Conservation (phyloP, 768 basidiomycete species). For the Lactifluus pinguis region DNA sequence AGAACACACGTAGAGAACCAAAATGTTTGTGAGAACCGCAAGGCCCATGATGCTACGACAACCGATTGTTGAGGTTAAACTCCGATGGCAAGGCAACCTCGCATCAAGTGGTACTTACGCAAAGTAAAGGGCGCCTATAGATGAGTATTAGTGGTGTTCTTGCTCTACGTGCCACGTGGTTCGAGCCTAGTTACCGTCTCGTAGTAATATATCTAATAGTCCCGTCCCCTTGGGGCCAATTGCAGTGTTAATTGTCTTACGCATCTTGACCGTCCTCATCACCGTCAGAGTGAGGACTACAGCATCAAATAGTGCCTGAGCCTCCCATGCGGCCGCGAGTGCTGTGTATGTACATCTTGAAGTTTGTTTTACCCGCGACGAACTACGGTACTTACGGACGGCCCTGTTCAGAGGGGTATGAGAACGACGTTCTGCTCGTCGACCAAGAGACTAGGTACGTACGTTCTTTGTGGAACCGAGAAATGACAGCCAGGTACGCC, state of each 20-base stretch:
- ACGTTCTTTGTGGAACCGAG: constrained; percentile 20
- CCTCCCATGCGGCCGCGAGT: constrained; percentile 38
- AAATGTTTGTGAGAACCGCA: constrained; percentile 41
- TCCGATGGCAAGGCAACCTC: background rate
- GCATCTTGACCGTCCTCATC: constrained; percentile 32
- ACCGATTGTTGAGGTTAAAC: background rate
- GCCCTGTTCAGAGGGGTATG: constrained; percentile 12
- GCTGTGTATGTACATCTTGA: constrained; percentile 15
- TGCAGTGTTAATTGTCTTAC: constrained; percentile 24
- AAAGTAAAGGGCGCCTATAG: constrained; percentile 45
- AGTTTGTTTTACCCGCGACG: no score
- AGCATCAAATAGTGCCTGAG: constrained; percentile 40
- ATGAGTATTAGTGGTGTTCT: background rate
- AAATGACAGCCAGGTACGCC: constrained; percentile 20
- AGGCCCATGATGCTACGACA: constrained; percentile 40
- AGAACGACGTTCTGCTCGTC: background rate
- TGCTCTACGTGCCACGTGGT: background rate
- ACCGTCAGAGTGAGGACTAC: constrained; percentile 41
- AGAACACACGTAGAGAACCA: constrained; percentile 31
- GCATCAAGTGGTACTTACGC: constrained; percentile 31
- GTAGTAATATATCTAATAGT: constrained; percentile 34
- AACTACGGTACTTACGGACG: constrained; percentile 16
- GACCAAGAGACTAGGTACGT: constrained; percentile 2
- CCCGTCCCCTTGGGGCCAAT: constrained; percentile 24
- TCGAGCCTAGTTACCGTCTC: constrained; percentile 36